These are phyloP conservation scores for Beauveria sp. DNA, from an alignment of 2,329 filamentous ascomycete genomes.

Conservation along the genomic window DNA sequence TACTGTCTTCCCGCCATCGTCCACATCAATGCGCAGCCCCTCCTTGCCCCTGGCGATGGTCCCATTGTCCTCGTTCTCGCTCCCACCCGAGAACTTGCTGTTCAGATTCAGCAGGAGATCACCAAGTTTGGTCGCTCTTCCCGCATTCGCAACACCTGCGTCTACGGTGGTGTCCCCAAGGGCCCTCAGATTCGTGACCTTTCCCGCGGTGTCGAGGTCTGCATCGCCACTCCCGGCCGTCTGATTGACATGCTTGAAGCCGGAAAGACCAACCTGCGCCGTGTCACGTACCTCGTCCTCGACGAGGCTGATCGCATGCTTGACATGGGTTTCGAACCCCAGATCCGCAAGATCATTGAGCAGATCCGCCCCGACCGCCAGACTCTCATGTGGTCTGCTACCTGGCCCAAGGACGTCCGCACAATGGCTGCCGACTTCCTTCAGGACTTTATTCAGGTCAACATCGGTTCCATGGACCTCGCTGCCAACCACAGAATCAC, in stretches of 20 bases:
- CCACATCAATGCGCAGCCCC: slow-evolving; percentile 98
- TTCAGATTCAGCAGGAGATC: slow-evolving; percentile 98
- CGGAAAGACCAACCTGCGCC: slow-evolving; percentile 94
- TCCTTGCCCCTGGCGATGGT: slow-evolving; percentile 88
- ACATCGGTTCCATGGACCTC: slow-evolving; percentile 93
- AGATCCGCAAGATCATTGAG: slow-evolving; percentile 96
- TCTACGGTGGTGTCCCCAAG: slow-evolving; percentile 98
- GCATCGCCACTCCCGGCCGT: slow-evolving; percentile 95
- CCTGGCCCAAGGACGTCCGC: slow-evolving; percentile 97
- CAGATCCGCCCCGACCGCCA: slow-evolving; percentile 98
- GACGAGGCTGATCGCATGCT: slow-evolving; percentile 99
- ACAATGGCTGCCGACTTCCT: slow-evolving; percentile 86
- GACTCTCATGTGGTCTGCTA: slow-evolving; percentile 99
- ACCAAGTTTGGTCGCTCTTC: slow-evolving; percentile 98
- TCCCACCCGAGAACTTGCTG: slow-evolving; percentile 93
- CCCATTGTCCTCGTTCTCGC: slow-evolving; percentile 95
- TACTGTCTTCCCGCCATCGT: slow-evolving; percentile 98
- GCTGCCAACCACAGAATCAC: slow-evolving; percentile 97
- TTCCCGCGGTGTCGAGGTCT: slow-evolving; percentile 90
- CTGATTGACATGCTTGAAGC: slow-evolving; percentile 98
- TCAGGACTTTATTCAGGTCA: slow-evolving; percentile 96
- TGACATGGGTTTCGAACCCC: slow-evolving; percentile 99
- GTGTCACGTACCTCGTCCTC: slow-evolving; percentile 95
- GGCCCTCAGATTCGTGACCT: slow-evolving; percentile 95
- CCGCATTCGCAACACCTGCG: slow-evolving; percentile 95